Evolutionary conservation across 164 flowering plant species (phyloP).

Genomic region (Vitis cinerea): DNA sequence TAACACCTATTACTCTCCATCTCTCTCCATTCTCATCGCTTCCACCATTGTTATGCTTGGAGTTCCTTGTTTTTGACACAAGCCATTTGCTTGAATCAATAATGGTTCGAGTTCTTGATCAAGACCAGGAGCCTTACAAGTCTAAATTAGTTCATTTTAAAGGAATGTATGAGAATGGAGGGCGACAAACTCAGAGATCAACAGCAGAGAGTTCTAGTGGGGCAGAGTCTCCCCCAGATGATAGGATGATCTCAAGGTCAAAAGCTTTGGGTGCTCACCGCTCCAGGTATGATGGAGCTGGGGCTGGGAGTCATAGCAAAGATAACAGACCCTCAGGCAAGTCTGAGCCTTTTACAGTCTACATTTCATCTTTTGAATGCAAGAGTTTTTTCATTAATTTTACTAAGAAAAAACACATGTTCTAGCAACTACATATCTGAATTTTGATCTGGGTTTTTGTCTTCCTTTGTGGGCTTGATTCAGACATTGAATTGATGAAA

Average conservation of each 20-base stretch:
- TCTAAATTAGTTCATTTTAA: slow-evolving; percentile 34
- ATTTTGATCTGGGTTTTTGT: not conserved
- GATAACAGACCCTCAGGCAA: slow-evolving; percentile 21
- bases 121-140: slow-evolving; percentile 34
- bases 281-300: no score
- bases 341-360: not conserved
- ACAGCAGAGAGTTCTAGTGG: slow-evolving; percentile 20
- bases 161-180: slow-evolving; percentile 28
- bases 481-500: slow-evolving; percentile 26
- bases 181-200: slow-evolving; percentile 27
- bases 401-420: no score
- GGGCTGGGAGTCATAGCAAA: not conserved
- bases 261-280: slow-evolving; percentile 3
- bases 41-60: no score
- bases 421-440: no score
- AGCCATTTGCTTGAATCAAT: not conserved
- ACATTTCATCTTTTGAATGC: no score
- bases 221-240: slow-evolving; percentile 8
- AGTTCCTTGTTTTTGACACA: no score
- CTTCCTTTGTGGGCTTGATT: not conserved
- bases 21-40: not conserved
- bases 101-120: slow-evolving; percentile 48
- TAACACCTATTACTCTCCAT: not conserved
- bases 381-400: no score
- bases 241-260: not conserved